phyloP scores from a whole-genome alignment of 257 asterid species.

The Jacaranda copaia region DNA sequence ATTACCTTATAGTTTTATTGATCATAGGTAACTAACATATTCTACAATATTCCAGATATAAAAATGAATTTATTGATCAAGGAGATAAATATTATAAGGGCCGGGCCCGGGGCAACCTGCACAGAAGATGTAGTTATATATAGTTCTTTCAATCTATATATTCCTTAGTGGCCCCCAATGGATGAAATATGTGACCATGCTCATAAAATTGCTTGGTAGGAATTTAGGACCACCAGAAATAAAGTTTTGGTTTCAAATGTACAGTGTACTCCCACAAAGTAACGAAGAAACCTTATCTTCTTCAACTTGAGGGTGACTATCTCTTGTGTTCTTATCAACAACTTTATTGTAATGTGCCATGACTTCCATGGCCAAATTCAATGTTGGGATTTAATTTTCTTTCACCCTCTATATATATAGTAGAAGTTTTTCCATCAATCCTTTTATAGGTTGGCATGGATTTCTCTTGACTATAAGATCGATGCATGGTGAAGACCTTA shows the following conservation, averaged over 20 bases:
- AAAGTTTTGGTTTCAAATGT: conserved; percentile 5
- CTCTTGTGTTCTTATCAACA: conserved; percentile 30
- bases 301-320: conserved; percentile 39
- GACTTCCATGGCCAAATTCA: neutral
- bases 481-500: neutral
- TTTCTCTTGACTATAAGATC: neutral
- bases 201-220: conserved; percentile 25
- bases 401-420: too few relatives aligned
- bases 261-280: neutral
- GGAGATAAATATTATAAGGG: neutral
- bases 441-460: neutral
- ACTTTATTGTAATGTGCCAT: neutral
- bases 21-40: too few relatives aligned
- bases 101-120: neutral
- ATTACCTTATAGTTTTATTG: too few relatives aligned
- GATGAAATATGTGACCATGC: conserved; percentile 33
- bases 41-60: too few relatives aligned
- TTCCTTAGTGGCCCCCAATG: conserved; percentile 35
- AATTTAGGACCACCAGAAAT: conserved; percentile 32
- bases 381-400: neutral
- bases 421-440: too few relatives aligned
- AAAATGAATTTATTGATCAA: neutral
- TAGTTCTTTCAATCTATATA: conserved; percentile 15
- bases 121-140: neutral
- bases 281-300: conserved; percentile 40